These are phyloP conservation scores for Pythium monospermum DNA, from an alignment of 352 stramenopile species.

Conservation along the genomic window DNA sequence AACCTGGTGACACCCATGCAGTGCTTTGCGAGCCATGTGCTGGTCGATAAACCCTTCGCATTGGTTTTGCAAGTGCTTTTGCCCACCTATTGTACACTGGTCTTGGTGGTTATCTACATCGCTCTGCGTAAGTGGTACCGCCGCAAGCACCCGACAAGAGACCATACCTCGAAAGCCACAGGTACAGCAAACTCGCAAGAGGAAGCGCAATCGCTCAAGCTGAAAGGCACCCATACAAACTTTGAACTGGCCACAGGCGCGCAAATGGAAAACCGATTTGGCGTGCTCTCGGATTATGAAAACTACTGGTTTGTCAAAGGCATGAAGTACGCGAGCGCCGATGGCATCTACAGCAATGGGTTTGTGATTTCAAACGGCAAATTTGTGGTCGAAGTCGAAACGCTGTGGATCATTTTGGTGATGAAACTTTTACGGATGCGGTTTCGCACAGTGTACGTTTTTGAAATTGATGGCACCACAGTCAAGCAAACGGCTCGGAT, in stretches of 20 bases:
- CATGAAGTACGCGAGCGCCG: constrained; percentile 27
- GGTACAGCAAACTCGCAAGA: constrained; percentile 12
- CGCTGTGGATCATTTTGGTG: constrained; percentile 23
- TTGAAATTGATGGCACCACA: constrained; percentile 23
- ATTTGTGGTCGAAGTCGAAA: constrained; percentile 24
- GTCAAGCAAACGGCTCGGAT: constrained; percentile 20
- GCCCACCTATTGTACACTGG: constrained; percentile 9
- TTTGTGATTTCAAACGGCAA: constrained; percentile 35
- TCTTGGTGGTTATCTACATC: constrained; percentile 17
- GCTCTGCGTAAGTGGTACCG: constrained; percentile 11
- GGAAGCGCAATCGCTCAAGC: constrained; percentile 1
- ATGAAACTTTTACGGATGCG: constrained; percentile 21
- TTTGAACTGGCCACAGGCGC: constrained; percentile 27
- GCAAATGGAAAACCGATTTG: constrained; percentile 20
- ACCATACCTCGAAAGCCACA: no score
- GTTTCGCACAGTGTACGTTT: constrained; percentile 25
- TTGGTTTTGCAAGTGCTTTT: constrained; percentile 3
- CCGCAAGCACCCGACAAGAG: constrained; percentile 10
- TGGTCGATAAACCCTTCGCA: background rate
- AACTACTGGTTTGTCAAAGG: constrained; percentile 28
- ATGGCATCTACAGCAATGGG: constrained; percentile 25
- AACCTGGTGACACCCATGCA: constrained; percentile 26
- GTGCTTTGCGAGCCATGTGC: constrained; percentile 6
- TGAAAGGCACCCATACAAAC: constrained; percentile 23
- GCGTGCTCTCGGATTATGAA: constrained; percentile 26